Base-by-base conservation (phyloP, 2,329 filamentous ascomycete species). In the Cytospora piceicola region DNA sequence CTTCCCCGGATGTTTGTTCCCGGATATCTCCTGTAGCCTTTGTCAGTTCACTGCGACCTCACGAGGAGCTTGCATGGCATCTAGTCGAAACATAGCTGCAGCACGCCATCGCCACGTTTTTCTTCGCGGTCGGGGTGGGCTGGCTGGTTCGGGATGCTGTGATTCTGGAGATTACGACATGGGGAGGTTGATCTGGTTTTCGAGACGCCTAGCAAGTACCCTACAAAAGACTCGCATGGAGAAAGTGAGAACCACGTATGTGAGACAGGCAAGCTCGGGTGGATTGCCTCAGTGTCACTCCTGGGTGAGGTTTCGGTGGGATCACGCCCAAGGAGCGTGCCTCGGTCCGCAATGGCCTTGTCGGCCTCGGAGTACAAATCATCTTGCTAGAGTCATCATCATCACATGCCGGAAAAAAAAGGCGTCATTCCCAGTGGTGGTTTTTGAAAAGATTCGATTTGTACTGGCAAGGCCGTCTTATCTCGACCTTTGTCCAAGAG, bases 401-500 rank as follows among this genome's bases (percentile, higher is more conserved):
- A 24, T 49, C 46, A 49, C 46, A 22, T 49, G 46, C 46, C 46
- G n/a, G n/a, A 22, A 24, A 15, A 36, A 22, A 24, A 15, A 36
- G 14, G 12, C 34, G 3, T 49, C n/a, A 9, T 24, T 24, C n/a
- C 9, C n/a, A 12, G 3, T 14, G 12, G 24, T 49, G 8, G 11
- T 12, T 49, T 49, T 49, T 49, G n/a, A 49, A 9, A 22, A 49
- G 46, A 14, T 49, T 24, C 12, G 46, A 49, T 49, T 49, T 24
- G 46, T 49, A 24, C 46, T 49, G 46, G 46, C 46, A 49, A 49
- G 46, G 46, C 14, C 46, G 46, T 24, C 46, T 24, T 49, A 49
- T 49, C 46, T 49, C 46, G 46, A n/a, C 46, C 46, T 49, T 49
- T 49, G 46, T 49, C n/a, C n/a, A 24, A n/a, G 46, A 49, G n/a